These are phyloP conservation scores for Prunus mongolica DNA, from an alignment of 306 rosid species.

Conservation along the genomic window DNA sequence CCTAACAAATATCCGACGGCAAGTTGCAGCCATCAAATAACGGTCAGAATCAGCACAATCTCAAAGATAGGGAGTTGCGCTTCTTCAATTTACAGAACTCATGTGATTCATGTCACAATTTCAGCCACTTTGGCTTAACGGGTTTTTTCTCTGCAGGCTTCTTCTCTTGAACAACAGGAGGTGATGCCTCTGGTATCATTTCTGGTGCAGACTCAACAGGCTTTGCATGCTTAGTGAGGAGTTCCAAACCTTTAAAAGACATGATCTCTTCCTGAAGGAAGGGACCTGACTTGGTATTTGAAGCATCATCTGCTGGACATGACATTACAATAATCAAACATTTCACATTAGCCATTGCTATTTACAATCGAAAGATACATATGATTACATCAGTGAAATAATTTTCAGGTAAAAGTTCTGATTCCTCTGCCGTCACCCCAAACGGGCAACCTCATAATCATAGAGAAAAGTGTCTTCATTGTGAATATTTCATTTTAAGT, in stretches of 20 bases:
- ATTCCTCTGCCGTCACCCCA: neutral
- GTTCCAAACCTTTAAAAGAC: conserved; percentile 60
- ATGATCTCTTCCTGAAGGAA: conserved; percentile 55
- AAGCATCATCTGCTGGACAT: conserved; percentile 40
- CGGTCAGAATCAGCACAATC: neutral
- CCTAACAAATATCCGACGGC: too few species aligned
- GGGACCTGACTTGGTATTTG: conserved; percentile 34
- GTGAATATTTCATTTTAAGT: neutral
- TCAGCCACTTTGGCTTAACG: conserved; percentile 82
- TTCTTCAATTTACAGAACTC: neutral
- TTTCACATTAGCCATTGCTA: neutral
- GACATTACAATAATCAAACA: neutral
- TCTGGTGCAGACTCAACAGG: conserved; percentile 29
- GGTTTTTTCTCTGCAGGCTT: conserved; percentile 61
- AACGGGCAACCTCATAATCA: neutral
- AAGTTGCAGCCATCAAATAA: neutral
- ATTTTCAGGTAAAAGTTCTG: neutral
- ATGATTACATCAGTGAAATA: neutral
- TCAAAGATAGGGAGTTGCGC: neutral
- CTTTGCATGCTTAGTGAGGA: conserved; percentile 34
- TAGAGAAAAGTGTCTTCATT: neutral
- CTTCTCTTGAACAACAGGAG: conserved; percentile 51
- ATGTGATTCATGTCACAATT: conserved; percentile 38
- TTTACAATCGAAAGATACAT: neutral
- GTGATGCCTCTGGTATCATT: conserved; percentile 24